Evolutionary conservation across 2,329 filamentous ascomycete genomes (phyloP), one percentile per base, ranked within the genome.

Genomic region (Drechslerella dactyloides): DNA sequence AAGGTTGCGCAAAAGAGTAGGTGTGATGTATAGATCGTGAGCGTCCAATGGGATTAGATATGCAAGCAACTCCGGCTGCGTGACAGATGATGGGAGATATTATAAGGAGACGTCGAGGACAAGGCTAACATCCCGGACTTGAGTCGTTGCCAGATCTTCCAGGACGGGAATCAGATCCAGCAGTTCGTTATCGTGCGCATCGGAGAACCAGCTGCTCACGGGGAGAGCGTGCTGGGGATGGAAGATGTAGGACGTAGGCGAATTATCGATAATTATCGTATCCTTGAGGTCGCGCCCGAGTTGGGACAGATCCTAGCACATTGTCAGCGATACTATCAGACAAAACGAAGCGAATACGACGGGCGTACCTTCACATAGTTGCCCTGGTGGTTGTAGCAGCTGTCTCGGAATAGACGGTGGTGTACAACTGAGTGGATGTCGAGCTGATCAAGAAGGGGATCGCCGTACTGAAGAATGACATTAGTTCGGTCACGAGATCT

Each of bases 191-290:
- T 99, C 94, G 81, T 99, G 94, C 73, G 94, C 94, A 82, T 99
- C 94, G 75, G 93, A 97, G 83, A 99, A 99, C 94, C 94, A 99
- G 84, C 93, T 97, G 85, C 93, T 97, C 82, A 99, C 99, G 24
- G 94, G 94, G 55, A 99, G 93, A 73, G 94, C 94, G 80, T 99
- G 94, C 82, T 99, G 93, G 23, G 94, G 94, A 79, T 99, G 94
- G 85, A 99, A 99, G 78, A 99, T 97, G 83, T 99, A 99, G 11
- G 93, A 97, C 2, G 94, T 99, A 1, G 94, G 94, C 52, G 94
- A 97, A 82, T 99, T 99, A 83, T 99, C 94, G 78, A 99, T 99
- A 80, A 99, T 99, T 79, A 99, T 99, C 19, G 93, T 99, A 79
- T 99, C 93, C 80, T 91, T 91, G 64, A 99, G 86, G 79, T 97